phyloP scores from a whole-genome alignment of 2,329 filamentous ascomycete genomes.

The Alternaria sp. region DNA sequence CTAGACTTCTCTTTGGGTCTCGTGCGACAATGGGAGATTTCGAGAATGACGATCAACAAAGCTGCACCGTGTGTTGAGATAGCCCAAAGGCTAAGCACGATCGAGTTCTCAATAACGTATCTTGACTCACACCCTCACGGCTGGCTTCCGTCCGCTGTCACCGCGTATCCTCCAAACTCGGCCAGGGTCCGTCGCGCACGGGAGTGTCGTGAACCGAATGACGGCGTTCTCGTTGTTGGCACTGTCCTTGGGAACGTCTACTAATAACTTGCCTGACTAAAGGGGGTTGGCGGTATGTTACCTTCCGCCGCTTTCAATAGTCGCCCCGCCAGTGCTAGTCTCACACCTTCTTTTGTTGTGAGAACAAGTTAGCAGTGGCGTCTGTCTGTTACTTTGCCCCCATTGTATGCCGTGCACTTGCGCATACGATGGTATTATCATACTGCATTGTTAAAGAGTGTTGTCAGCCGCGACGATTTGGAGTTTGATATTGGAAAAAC shows the following conservation, averaged over 20 bases:
- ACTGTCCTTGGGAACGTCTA: neutral
- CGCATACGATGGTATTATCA: neutral
- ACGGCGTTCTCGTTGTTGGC: neutral
- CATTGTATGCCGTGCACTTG: neutral
- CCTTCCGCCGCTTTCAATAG: neutral
- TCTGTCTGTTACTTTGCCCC: neutral
- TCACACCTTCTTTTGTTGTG: neutral
- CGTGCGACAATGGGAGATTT: neutral
- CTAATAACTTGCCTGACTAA: neutral
- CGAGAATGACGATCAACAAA: conserved; percentile 1
- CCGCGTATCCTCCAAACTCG: neutral
- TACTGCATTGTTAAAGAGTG: neutral
- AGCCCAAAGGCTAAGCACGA: neutral
- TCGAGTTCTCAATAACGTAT: neutral
- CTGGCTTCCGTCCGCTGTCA: conserved; percentile 1
- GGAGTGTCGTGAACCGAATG: neutral
- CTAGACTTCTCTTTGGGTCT: neutral
- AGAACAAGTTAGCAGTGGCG: neutral
- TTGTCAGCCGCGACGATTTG: neutral
- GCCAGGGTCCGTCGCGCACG: neutral
- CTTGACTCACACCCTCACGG: neutral
- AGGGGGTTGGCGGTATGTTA: neutral
- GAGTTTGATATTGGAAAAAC: conserved; percentile 1
- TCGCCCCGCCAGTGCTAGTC: neutral
- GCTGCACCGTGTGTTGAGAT: neutral